A percentile compares a stretch with the other conserved stretches of the same genome.
phyloP scores from a whole-genome alignment of 2,329 filamentous ascomycete genomes.

The Neofusicoccum ribis region DNA sequence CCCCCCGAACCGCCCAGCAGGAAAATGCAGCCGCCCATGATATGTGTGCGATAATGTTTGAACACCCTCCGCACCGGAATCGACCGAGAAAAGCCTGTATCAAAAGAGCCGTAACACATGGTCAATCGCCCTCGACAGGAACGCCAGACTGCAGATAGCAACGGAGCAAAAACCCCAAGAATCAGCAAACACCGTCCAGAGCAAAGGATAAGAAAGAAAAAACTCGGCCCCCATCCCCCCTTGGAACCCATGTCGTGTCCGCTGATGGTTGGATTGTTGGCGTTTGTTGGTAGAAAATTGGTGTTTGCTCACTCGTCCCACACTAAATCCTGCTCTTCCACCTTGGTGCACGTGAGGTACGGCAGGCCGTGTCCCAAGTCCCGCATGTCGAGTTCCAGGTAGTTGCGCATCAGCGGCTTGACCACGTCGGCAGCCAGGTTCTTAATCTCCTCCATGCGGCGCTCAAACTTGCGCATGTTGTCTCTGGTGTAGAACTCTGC shows the following conservation, averaged over 20 bases:
- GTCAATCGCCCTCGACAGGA: constrained; percentile 7
- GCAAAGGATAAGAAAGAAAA: background rate
- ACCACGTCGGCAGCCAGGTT: constrained; percentile 78
- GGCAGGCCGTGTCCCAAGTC: constrained; percentile 42
- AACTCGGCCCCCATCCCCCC: background rate
- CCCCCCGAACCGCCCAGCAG: background rate
- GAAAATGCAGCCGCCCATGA: constrained; percentile 2
- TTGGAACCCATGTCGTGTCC: constrained; percentile 1
- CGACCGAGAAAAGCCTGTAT: background rate
- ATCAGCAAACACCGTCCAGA: constrained; percentile 2
- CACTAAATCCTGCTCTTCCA: constrained; percentile 63
- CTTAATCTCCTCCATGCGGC: constrained; percentile 86
- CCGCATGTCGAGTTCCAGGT: constrained; percentile 73
- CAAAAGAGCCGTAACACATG: constrained; percentile 10
- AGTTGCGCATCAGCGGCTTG: constrained; percentile 81
- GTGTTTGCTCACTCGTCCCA: constrained; percentile 51
- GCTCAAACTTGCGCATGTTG: constrained; percentile 82
- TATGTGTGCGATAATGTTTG: background rate
- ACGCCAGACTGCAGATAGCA: constrained; percentile 8
- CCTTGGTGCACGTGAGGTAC: constrained; percentile 65
- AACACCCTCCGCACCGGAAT: background rate
- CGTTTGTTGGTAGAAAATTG: background rate
- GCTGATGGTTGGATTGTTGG: background rate
- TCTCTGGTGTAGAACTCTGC: constrained; percentile 83
- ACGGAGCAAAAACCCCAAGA: constrained; percentile 1